These are phyloP conservation scores for Pachyrhizus erosus DNA, from an alignment of 306 rosid genomes.

Conservation along the genomic window DNA sequence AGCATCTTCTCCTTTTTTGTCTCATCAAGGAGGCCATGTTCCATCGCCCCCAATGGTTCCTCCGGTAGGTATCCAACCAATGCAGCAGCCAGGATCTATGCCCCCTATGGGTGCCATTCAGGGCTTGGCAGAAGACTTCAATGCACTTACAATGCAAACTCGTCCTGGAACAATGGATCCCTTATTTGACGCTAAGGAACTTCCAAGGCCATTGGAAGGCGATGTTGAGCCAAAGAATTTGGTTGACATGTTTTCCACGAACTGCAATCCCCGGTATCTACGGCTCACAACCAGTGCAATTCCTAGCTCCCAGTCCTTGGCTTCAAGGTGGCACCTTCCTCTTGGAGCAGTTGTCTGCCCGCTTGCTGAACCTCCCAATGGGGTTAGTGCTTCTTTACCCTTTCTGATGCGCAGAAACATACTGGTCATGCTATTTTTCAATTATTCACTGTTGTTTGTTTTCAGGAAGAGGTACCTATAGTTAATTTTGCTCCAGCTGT, in stretches of 20 bases:
- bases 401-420: conserved; percentile 30
- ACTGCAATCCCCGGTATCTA: conserved; percentile 79
- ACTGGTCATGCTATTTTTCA: conserved; percentile 15
- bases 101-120: conserved; percentile 72
- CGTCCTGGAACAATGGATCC: conserved; percentile 89
- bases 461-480: conserved; percentile 93
- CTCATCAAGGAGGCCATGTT: conserved; percentile 75
- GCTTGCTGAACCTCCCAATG: conserved; percentile 91
- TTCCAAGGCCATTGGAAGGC: conserved; percentile 92
- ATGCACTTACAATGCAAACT: conserved; percentile 79
- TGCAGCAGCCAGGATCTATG: conserved; percentile 66
- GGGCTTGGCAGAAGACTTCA: conserved; percentile 90
- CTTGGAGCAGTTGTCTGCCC: conserved; percentile 99
- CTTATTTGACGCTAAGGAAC: conserved; percentile 71
- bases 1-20: conserved; percentile 56
- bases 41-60: conserved; percentile 62
- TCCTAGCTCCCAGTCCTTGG: conserved; percentile 95
- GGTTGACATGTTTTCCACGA: conserved; percentile 66
- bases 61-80: conserved; percentile 65
- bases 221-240: conserved; percentile 77
- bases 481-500: conserved; percentile 80
- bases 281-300: conserved; percentile 86
- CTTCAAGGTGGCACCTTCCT: conserved; percentile 98
- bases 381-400: conserved; percentile 65
- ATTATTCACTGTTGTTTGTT: conserved; percentile 37